A percentile compares a stretch with the other conserved stretches of the same genome.
phyloP scores from a whole-genome alignment of 345 rosid genomes.

The Populus ilicifolia region DNA sequence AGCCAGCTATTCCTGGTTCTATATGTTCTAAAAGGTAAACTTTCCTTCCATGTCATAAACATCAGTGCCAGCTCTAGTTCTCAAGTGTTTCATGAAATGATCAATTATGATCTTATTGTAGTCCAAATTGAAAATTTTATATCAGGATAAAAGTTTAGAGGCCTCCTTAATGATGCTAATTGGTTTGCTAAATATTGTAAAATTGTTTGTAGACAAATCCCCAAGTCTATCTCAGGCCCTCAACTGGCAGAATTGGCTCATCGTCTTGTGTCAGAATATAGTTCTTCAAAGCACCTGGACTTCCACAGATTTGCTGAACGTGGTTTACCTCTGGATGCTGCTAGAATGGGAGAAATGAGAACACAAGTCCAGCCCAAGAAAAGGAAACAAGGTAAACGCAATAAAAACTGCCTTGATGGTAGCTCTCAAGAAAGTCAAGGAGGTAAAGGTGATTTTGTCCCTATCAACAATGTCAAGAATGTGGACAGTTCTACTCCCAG shows the following conservation, averaged over 20 bases:
- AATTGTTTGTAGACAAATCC: conserved; percentile 1
- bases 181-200: not conserved
- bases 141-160: not conserved
- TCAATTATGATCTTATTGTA: too few relatives aligned
- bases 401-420: not conserved
- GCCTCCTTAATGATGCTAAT: not conserved
- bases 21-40: conserved; percentile 11
- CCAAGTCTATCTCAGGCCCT: conserved; percentile 11
- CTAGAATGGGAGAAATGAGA: not conserved
- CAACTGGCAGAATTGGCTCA: conserved; percentile 2
- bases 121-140: not conserved
- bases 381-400: not conserved
- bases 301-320: not conserved
- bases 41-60: not conserved
- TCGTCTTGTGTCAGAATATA: conserved; percentile 3
- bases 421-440: not conserved
- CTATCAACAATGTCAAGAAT: not conserved
- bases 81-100: too few relatives aligned
- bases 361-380: not conserved
- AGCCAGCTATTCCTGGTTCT: not conserved
- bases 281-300: not conserved
- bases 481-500: not conserved
- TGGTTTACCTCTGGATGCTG: not conserved
- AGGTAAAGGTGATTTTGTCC: not conserved
- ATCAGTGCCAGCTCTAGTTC: not conserved